Percentiles rank a stretch among this genome's conserved stretches.
These are phyloP conservation scores for Penicillium freii DNA, from an alignment of 2,329 filamentous ascomycete species.

Conservation along the genomic window DNA sequence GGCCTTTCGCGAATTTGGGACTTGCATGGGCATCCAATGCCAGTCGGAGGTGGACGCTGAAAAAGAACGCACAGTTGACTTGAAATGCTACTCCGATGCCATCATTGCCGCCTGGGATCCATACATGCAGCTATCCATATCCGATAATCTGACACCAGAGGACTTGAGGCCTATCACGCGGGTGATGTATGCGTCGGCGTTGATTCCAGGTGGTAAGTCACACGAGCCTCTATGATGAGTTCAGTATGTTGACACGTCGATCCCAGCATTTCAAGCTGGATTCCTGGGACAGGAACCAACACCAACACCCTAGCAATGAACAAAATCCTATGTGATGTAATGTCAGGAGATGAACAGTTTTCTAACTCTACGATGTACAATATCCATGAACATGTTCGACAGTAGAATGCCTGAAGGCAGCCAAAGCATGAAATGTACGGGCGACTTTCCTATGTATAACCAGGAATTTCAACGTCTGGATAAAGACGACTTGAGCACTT, in stretches of 20 bases:
- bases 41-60: conserved; percentile 36
- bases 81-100: conserved; percentile 34
- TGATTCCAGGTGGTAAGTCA: conserved; percentile 55
- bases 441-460: background rate
- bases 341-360: too few species aligned
- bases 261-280: conserved; percentile 36
- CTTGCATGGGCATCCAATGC: conserved; percentile 50
- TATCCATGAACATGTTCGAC: background rate
- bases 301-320: background rate
- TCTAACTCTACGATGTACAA: background rate
- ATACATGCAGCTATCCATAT: conserved; percentile 38
- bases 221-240: background rate
- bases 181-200: conserved; percentile 58
- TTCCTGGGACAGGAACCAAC: conserved; percentile 39
- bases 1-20: conserved; percentile 57
- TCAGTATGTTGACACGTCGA: background rate
- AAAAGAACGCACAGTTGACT: conserved; percentile 32
- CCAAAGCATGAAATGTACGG: background rate
- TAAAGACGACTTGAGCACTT: background rate
- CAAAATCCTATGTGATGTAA: background rate
- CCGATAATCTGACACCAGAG: conserved; percentile 34
- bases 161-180: conserved; percentile 55
- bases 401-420: background rate
- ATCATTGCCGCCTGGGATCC: conserved; percentile 42
- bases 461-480: background rate